Conservation (phyloP, 176 grass and related monocot genomes). For the Avena atlantica region DNA sequence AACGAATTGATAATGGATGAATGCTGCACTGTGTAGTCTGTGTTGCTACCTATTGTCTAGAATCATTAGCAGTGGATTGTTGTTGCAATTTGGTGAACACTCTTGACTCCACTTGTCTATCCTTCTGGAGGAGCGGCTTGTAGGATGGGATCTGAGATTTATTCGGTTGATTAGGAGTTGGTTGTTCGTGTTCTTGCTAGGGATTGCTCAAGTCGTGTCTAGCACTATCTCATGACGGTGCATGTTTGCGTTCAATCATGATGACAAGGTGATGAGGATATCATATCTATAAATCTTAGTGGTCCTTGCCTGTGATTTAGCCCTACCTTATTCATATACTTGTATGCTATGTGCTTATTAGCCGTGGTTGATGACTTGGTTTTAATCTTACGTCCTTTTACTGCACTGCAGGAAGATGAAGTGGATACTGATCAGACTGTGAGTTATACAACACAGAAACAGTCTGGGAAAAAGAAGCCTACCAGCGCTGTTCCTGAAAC, state of each 20-base stretch:
- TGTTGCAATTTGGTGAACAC: not conserved
- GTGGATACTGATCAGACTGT: constrained; percentile 47
- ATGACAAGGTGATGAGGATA: not conserved
- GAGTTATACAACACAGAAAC: constrained; percentile 43
- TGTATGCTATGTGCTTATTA: not conserved
- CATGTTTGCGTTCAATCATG: not conserved
- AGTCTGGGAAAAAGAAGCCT: constrained; percentile 49
- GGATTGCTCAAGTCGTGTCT: not conserved
- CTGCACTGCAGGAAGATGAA: constrained; percentile 75
- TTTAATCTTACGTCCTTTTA: constrained; percentile 8
- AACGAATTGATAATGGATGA: not conserved
- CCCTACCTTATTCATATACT: not conserved
- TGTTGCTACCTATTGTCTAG: constrained; percentile 8
- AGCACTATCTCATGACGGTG: not conserved
- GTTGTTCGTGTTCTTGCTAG: not conserved
- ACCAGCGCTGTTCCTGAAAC: constrained; percentile 39
- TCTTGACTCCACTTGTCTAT: not conserved
- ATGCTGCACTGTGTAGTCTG: not conserved
- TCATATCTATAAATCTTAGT: not conserved
- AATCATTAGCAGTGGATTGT: not conserved
- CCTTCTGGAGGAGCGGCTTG: not conserved
- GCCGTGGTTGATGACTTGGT: not conserved
- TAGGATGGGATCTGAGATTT: not conserved
- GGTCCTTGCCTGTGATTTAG: not conserved
- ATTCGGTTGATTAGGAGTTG: constrained; percentile 12